These are phyloP conservation scores for Spergularia marina DNA, from an alignment of 148 eudicot species.

Conservation along the genomic window DNA sequence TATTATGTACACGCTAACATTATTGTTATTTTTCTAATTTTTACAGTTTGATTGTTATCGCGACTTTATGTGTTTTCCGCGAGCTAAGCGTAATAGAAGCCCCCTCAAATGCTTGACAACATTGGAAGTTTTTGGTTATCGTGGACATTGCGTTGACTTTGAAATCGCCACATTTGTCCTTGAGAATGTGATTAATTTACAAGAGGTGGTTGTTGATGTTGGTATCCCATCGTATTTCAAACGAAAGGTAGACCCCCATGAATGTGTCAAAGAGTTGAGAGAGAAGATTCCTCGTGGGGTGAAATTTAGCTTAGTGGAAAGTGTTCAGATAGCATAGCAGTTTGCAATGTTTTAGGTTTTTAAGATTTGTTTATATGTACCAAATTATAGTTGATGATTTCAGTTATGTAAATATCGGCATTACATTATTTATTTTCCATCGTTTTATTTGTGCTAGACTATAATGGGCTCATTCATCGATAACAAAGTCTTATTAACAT, in stretches of 20 bases:
- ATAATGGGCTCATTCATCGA: too few relatives aligned
- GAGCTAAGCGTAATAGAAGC: not conserved
- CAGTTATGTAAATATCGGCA: too few relatives aligned
- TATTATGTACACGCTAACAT: too few relatives aligned
- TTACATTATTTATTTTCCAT: too few relatives aligned
- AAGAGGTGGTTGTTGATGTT: conserved; percentile 7
- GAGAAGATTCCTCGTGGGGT: not conserved
- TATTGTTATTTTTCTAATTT: not conserved
- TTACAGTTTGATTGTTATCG: not conserved
- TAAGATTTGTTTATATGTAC: too few relatives aligned
- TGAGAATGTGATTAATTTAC: conserved; percentile 11
- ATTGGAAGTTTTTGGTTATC: conserved; percentile 7
- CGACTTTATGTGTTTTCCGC: too few relatives aligned
- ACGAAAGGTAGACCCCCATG: not conserved
- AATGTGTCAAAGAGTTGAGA: not conserved
- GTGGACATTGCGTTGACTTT: conserved; percentile 11
- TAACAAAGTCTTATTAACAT: too few relatives aligned
- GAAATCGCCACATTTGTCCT: not conserved
- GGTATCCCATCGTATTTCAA: too few relatives aligned
- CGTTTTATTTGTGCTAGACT: too few relatives aligned
- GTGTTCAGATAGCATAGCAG: too few relatives aligned
- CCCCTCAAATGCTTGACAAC: not conserved
- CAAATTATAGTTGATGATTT: too few relatives aligned
- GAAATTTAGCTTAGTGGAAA: not conserved
- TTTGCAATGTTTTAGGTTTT: too few relatives aligned